These are phyloP conservation scores for Annulohypoxylon bovei DNA, from an alignment of 495 filamentous ascomycete species.

Conservation along the genomic window DNA sequence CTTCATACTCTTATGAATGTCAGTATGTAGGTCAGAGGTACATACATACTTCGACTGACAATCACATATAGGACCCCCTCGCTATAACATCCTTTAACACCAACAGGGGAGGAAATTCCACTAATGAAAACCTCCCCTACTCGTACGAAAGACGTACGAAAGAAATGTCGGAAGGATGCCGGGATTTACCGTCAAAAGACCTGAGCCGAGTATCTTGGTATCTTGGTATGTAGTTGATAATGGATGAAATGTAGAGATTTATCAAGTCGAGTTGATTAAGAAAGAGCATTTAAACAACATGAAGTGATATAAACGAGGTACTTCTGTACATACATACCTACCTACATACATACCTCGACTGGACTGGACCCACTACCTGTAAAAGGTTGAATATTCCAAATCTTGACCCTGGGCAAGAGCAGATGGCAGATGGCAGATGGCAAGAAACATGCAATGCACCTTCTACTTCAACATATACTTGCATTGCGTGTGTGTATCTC, in stretches of 20 bases:
- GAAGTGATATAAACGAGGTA: conserved; percentile 17
- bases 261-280: conserved; percentile 1
- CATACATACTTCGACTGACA: neutral
- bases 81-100: neutral
- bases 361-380: neutral
- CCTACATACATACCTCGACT: neutral
- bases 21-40: no score
- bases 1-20: no score
- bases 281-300: no score
- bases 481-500: neutral
- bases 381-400: conserved; percentile 32
- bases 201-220: neutral
- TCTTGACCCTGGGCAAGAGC: conserved; percentile 10
- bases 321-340: neutral
- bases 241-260: conserved; percentile 1
- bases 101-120: neutral
- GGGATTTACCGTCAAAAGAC: conserved; percentile 18
- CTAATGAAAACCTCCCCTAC: neutral
- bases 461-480: conserved; percentile 4
- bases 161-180: neutral
- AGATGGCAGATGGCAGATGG: neutral
- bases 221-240: conserved; percentile 18
- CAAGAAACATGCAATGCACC: neutral
- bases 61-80: neutral
- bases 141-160: neutral